Evolutionary conservation across 805 yeast genomes (phyloP).

Genomic region (Spathaspora passalidarum): DNA sequence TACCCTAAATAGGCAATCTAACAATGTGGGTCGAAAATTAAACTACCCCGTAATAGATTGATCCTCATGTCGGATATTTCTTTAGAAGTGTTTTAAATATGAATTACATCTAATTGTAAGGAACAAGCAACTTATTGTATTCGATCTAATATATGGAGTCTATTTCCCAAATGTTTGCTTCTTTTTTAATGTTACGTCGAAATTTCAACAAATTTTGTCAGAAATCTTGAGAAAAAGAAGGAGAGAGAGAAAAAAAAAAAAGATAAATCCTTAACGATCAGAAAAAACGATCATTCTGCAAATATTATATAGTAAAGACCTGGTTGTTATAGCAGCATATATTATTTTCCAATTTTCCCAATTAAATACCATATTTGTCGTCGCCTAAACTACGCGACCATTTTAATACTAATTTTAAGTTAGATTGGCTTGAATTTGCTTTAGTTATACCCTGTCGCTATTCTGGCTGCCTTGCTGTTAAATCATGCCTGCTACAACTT

Average conservation of each 20-base stretch:
- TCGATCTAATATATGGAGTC: too few species aligned
- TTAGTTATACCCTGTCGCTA: neutral
- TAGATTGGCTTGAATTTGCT: neutral
- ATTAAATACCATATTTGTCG: neutral
- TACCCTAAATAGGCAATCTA: constrained; percentile 5
- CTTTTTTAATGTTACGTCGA: neutral
- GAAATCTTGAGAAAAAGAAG: neutral
- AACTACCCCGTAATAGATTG: too few species aligned
- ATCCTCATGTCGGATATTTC: too few species aligned
- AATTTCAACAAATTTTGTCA: neutral
- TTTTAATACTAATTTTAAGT: constrained; percentile 4
- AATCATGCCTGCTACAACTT: neutral
- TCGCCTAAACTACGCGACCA: constrained; percentile 5
- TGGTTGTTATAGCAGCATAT: neutral
- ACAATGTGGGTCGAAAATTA: too few species aligned
- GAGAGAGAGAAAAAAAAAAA: neutral
- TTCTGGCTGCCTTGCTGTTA: neutral
- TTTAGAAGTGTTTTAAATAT: too few species aligned
- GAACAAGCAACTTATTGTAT: too few species aligned
- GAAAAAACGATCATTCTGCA: neutral
- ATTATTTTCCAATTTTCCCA: neutral
- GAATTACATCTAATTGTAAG: too few species aligned
- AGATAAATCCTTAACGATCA: neutral
- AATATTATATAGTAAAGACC: neutral
- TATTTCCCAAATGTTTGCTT: too few species aligned